A percentile compares a stretch with the other conserved stretches of the same genome.
phyloP scores from a whole-genome alignment of 1,139 yeast genomes.

The Kodamaea fungicola region DNA sequence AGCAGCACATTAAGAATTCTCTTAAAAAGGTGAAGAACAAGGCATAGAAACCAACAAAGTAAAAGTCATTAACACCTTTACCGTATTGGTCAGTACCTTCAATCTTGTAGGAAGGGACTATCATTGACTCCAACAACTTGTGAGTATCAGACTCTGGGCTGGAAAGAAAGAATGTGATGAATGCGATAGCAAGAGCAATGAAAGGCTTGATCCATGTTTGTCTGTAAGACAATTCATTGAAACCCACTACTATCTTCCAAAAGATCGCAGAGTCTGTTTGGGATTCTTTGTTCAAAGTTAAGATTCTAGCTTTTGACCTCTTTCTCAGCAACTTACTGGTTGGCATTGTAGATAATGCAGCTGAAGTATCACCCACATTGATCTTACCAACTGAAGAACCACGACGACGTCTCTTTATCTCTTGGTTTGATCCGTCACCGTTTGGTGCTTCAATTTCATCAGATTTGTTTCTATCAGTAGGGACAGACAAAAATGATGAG shows the following conservation, averaged over 20 bases:
- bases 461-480: neutral
- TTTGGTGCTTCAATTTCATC: neutral
- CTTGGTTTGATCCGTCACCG: neutral
- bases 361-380: slow-evolving; percentile 56
- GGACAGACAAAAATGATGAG: slow-evolving; percentile 4
- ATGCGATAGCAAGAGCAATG: slow-evolving; percentile 37
- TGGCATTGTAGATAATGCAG: slow-evolving; percentile 48
- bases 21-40: slow-evolving; percentile 85
- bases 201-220: slow-evolving; percentile 82
- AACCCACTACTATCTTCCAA: slow-evolving; percentile 50
- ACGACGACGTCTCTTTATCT: slow-evolving; percentile 30
- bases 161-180: slow-evolving; percentile 39
- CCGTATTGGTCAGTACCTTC: slow-evolving; percentile 64
- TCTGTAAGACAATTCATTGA: slow-evolving; percentile 59
- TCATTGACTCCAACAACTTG: slow-evolving; percentile 56
- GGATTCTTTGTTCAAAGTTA: slow-evolving; percentile 25
- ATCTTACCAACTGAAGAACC: slow-evolving; percentile 58
- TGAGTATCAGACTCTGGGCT: slow-evolving; percentile 56
- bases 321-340: slow-evolving; percentile 32
- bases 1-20: slow-evolving; percentile 83
- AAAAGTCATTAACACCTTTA: slow-evolving; percentile 81
- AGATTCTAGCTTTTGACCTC: slow-evolving; percentile 32
- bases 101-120: slow-evolving; percentile 66
- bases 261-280: slow-evolving; percentile 41
- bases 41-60: slow-evolving; percentile 77